Percentiles rank a stretch among this genome's conserved stretches.
Conservation (phyloP, 148 eudicot species). For the Persicaria maculosa region DNA sequence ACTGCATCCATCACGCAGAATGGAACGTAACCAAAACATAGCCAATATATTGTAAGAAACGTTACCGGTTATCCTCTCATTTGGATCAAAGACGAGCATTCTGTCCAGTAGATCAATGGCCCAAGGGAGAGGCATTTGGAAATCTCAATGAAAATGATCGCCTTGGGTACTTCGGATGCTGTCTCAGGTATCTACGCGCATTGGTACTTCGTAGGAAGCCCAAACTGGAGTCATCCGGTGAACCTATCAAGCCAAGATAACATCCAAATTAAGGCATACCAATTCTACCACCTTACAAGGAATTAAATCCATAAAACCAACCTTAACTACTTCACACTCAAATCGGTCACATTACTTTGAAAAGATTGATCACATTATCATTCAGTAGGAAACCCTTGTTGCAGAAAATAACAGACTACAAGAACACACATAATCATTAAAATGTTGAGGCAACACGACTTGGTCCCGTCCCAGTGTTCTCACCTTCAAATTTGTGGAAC, state of each 20-base stretch:
- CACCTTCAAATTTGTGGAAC: no score
- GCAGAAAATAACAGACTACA: no score
- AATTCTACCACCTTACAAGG: not conserved
- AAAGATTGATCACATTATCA: no score
- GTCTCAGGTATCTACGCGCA: slow-evolving; percentile 11
- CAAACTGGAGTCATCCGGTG: slow-evolving; percentile 15
- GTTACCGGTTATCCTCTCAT: slow-evolving; percentile 18
- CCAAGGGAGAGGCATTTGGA: slow-evolving; percentile 13
- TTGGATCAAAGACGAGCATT: slow-evolving; percentile 18
- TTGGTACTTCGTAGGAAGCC: slow-evolving; percentile 14
- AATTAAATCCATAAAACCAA: no score
- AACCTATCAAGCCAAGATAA: slow-evolving; percentile 7
- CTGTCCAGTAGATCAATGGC: slow-evolving; percentile 16
- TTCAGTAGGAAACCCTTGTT: no score
- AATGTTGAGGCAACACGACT: no score
- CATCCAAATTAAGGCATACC: not conserved
- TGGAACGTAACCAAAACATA: not conserved
- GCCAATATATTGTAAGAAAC: not conserved
- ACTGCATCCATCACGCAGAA: slow-evolving; percentile 25
- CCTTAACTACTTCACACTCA: no score
- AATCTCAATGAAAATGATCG: slow-evolving; percentile 10
- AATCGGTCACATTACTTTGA: no score
- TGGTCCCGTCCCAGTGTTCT: no score
- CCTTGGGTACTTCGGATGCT: slow-evolving; percentile 17
- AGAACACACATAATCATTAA: no score